Conservation (phyloP, 768 basidiomycete species). For the Rhodotorula toruloides region DNA sequence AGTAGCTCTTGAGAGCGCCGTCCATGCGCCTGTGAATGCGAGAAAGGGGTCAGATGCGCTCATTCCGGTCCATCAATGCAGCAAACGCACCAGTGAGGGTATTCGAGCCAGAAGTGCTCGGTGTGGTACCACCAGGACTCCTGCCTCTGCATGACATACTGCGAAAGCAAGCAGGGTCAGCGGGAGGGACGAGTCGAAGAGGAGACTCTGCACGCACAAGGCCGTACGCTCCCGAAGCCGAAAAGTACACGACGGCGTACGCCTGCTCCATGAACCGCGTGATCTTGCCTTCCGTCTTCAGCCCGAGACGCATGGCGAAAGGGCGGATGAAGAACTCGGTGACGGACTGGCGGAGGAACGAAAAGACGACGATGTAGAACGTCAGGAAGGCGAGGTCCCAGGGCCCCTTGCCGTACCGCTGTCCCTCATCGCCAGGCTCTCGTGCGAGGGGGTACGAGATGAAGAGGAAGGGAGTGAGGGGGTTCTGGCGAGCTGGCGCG, state of each 20-base stretch:
- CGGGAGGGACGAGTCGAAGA: no score
- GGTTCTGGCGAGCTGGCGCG: constrained; percentile 55
- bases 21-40: constrained; percentile 66
- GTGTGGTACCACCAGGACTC: constrained; percentile 84
- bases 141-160: constrained; percentile 76
- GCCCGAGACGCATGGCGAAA: constrained; percentile 64
- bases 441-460: constrained; percentile 61
- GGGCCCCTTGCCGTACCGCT: constrained; percentile 56
- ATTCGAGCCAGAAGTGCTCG: constrained; percentile 71
- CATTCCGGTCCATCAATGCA: neutral
- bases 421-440: constrained; percentile 57
- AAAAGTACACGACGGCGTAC: constrained; percentile 78
- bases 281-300: constrained; percentile 63
- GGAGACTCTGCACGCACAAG: constrained; percentile 55
- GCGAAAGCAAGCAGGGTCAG: neutral
- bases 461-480: constrained; percentile 66
- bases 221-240: constrained; percentile 66
- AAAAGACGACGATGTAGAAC: constrained; percentile 82
- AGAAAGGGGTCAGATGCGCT: neutral
- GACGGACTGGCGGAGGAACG: constrained; percentile 72
- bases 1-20: constrained; percentile 79
- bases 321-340: constrained; percentile 63
- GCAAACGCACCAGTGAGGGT: constrained; percentile 34
- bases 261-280: constrained; percentile 86
- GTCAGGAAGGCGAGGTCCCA: constrained; percentile 69